These are phyloP conservation scores for Scedosporium aurantiacum DNA, from an alignment of 2,329 filamentous ascomycete genomes.

Conservation along the genomic window DNA sequence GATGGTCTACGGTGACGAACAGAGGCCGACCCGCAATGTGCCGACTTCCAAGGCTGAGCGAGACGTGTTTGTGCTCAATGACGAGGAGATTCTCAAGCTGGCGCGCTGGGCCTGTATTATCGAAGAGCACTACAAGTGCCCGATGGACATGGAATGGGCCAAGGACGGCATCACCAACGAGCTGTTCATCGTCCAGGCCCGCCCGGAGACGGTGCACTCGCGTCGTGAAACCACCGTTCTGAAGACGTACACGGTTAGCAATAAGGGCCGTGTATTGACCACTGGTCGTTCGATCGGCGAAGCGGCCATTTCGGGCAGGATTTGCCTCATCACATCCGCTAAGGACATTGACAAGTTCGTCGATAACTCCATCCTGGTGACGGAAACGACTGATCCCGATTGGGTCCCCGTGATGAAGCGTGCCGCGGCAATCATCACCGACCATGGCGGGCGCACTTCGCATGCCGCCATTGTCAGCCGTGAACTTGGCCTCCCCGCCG, in stretches of 20 bases:
- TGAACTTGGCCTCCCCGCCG: constrained; percentile 24
- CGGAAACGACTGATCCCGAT: constrained; percentile 23
- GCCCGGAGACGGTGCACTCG: constrained; percentile 26
- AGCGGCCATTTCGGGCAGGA: constrained; percentile 19
- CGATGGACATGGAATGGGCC: constrained; percentile 29
- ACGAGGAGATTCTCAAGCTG: constrained; percentile 23
- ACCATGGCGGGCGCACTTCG: constrained; percentile 25
- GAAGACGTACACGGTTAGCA: constrained; percentile 21
- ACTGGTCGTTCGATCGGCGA: constrained; percentile 22
- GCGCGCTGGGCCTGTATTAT: constrained; percentile 23
- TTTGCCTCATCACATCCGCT: constrained; percentile 21
- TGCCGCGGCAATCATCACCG: constrained; percentile 23
- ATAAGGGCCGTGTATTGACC: constrained; percentile 17
- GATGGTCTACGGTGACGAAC: constrained; percentile 21
- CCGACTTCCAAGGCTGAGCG: constrained; percentile 24
- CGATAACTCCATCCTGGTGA: constrained; percentile 23
- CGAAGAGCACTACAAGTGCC: constrained; percentile 22
- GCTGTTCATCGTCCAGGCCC: constrained; percentile 24
- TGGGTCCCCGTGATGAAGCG: constrained; percentile 28
- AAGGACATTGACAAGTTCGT: constrained; percentile 21
- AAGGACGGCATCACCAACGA: constrained; percentile 19
- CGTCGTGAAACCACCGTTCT: constrained; percentile 18
- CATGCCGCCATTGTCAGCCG: constrained; percentile 30
- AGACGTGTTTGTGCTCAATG: constrained; percentile 19
- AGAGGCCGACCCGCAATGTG: constrained; percentile 21